Evolutionary conservation across 2,329 filamentous ascomycete species (phyloP).

Genomic region (Parafenestella ontariensis): DNA sequence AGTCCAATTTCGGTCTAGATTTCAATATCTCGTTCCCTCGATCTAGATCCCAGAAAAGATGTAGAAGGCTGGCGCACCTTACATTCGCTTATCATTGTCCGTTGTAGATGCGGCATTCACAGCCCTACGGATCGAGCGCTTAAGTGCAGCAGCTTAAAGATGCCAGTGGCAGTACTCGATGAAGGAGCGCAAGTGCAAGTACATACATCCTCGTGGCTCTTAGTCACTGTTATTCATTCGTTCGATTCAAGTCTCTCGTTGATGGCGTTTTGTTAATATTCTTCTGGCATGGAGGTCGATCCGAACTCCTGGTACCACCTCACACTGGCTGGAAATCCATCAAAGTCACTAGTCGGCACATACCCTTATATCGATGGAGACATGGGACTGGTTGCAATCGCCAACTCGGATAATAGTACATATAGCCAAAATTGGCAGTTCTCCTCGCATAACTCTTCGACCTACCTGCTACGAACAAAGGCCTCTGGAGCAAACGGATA

Average conservation of each 20-base stretch:
- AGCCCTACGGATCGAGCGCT: not conserved
- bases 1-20: not conserved
- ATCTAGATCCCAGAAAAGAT: no score
- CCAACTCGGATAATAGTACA: constrained; percentile 2
- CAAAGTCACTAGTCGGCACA: constrained; percentile 2
- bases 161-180: not conserved
- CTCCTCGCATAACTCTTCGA: constrained; percentile 4
- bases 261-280: not conserved
- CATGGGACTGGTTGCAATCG: not conserved
- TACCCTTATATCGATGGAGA: constrained; percentile 1
- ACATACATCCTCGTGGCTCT: not conserved
- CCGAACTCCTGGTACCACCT: constrained; percentile 10
- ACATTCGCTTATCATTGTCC: not conserved
- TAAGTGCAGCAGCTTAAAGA: not conserved
- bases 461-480: constrained; percentile 15
- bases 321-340: constrained; percentile 1
- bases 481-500: constrained; percentile 13
- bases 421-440: constrained; percentile 16
- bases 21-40: not conserved
- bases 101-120: not conserved
- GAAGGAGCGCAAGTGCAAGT: not conserved
- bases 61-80: not conserved
- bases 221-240: not conserved
- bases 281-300: constrained; percentile 7
- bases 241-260: constrained; percentile 5